A percentile compares a stretch with the other conserved stretches of the same genome.
phyloP scores from a whole-genome alignment of 2,329 filamentous ascomycete genomes.

The Monosporascus sp. region DNA sequence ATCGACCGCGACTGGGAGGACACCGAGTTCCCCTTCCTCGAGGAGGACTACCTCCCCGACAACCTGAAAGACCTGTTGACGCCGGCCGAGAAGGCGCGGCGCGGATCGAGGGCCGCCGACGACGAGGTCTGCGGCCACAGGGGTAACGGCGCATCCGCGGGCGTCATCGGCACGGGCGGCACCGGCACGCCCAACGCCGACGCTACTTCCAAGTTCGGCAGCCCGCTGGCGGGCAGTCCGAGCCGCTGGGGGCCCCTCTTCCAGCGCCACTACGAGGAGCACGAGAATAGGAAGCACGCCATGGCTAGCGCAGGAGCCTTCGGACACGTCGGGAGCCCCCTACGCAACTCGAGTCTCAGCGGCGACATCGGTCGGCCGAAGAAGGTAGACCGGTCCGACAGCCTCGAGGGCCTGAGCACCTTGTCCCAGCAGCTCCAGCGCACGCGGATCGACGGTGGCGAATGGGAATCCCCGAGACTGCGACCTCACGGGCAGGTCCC shows the following conservation, averaged over 20 bases:
- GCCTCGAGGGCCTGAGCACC: constrained; percentile 48
- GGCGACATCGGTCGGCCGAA: constrained; percentile 42
- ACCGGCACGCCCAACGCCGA: constrained; percentile 36
- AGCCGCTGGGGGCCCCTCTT: constrained; percentile 58
- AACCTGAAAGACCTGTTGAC: constrained; percentile 61
- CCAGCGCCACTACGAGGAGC: constrained; percentile 55
- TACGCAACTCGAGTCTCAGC: constrained; percentile 58
- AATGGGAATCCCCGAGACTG: constrained; percentile 38
- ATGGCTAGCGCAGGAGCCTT: constrained; percentile 41
- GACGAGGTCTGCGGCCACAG: constrained; percentile 37
- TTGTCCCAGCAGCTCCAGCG: constrained; percentile 59
- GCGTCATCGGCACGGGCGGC: constrained; percentile 31
- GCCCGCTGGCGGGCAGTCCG: constrained; percentile 52
- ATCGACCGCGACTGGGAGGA: constrained; percentile 64
- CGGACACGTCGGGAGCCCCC: constrained; percentile 60
- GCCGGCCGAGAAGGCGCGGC: constrained; percentile 60
- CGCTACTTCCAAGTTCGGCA: constrained; percentile 52
- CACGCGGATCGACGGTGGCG: constrained; percentile 46
- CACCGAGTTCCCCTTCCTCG: constrained; percentile 64
- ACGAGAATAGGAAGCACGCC: constrained; percentile 41
- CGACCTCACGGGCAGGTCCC: constrained; percentile 42
- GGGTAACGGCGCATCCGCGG: constrained; percentile 29
- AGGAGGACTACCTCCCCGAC: constrained; percentile 83
- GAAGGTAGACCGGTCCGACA: constrained; percentile 37
- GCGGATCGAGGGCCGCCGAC: constrained; percentile 55